Conservation (phyloP, 495 filamentous ascomycete species). For the Barbatosphaeria neglecta region DNA sequence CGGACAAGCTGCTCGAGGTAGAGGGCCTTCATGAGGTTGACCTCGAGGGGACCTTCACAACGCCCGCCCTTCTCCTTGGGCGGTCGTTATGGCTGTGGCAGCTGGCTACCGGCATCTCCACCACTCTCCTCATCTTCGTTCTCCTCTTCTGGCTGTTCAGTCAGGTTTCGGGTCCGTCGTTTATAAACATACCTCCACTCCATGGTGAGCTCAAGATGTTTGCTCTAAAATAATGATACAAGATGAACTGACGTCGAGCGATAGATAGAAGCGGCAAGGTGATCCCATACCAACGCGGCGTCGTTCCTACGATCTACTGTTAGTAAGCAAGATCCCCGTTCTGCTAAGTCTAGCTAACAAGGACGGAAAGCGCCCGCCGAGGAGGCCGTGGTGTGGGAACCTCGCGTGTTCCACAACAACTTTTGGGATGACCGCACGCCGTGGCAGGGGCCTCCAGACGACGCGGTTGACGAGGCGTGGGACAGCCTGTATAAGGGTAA, state of each 20-base stretch:
- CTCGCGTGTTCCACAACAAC: neutral
- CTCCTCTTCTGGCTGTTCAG: neutral
- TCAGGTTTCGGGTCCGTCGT: neutral
- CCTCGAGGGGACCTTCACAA: neutral
- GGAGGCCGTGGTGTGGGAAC: neutral
- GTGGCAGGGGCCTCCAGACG: neutral
- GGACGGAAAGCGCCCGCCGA: neutral
- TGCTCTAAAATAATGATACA: neutral
- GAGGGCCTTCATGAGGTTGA: neutral
- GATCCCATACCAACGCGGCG: neutral
- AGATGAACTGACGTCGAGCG: neutral
- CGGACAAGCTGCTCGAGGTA: neutral
- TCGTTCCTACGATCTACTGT: neutral
- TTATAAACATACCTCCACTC: neutral
- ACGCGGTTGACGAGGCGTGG: neutral
- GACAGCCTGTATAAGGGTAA: neutral
- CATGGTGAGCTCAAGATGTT: neutral
- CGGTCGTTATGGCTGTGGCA: neutral
- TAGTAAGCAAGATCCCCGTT: neutral
- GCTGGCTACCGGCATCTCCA: neutral
- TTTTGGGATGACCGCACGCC: neutral
- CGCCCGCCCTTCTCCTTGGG: neutral
- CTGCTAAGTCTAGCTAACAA: neutral
- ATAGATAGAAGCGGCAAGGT: neutral
- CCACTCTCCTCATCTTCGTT: neutral